Evolutionary conservation across 2,329 filamentous ascomycete species (phyloP).

Genomic region (Fusarium oligoseptatum): DNA sequence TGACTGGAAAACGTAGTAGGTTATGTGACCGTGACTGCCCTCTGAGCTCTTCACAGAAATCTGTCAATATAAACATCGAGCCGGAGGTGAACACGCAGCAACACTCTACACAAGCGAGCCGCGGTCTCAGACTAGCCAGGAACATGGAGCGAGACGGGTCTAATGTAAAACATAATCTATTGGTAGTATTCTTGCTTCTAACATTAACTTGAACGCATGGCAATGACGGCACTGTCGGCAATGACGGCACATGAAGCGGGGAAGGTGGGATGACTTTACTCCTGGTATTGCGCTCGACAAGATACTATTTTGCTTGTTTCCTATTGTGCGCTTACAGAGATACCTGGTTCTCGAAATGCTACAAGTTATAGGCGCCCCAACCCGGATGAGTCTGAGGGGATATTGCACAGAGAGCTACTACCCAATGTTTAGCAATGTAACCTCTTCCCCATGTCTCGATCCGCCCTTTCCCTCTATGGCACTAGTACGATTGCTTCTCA

Average conservation of each 20-base stretch:
- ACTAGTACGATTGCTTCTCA: background rate
- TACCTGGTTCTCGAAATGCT: background rate
- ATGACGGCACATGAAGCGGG: background rate
- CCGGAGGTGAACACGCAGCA: no score
- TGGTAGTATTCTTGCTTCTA: background rate
- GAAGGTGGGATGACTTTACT: background rate
- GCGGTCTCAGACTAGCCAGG: background rate
- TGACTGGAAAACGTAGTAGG: background rate
- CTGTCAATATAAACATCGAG: no score
- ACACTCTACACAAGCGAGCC: background rate
- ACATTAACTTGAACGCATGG: background rate
- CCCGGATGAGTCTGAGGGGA: background rate
- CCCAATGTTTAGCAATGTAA: background rate
- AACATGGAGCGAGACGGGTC: background rate
- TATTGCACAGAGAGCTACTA: background rate
- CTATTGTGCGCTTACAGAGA: background rate
- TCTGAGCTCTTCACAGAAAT: background rate
- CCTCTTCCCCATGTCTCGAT: background rate
- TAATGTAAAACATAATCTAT: background rate
- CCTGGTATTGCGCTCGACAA: background rate
- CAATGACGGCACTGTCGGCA: background rate
- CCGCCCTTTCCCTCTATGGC: background rate
- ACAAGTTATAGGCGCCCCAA: background rate
- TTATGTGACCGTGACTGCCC: background rate
- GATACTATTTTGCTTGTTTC: background rate